Evolutionary conservation across 345 rosid genomes (phyloP), one percentile per base, ranked within the genome.

Genomic region (Moricandia arvensis): DNA sequence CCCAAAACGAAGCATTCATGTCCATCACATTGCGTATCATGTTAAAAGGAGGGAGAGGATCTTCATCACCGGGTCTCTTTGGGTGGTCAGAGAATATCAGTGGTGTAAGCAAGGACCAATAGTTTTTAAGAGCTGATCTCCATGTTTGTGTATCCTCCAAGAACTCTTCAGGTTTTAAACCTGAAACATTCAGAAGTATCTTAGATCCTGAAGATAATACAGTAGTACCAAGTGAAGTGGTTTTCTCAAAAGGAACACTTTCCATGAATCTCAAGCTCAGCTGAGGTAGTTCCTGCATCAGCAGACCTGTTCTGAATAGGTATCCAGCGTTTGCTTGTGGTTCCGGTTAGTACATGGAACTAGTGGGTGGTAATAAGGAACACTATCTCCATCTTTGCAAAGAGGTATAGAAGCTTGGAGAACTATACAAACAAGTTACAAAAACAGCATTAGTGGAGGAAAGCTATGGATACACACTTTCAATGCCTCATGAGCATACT

Each of bases 21-120:
- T 93, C 99, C 97, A 95, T 93, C 63, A 89, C 99, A 82, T 95
- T 95, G 57, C 97, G 97, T 71, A 95, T 78, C 98, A 95, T 93
- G 85, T 93, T 89, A 78, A 83, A 95, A 57, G 99, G 99, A 13
- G 98, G 97, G 66, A 88, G 83, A 21, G 98, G 99, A 76, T 90
- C 99, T 80, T 95, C 98, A 85, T 95, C 99, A 2, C 98, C 99
- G 0, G 97, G 99, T 81, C 99, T 90, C 83, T 95, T 95, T 8
- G 99, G 99, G 79, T 95, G 99, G 85, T 95, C 99, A 24, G 99
- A 95, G 84, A 95, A 95, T 63, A 95, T 95, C 75, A 95, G 71
- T 6, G 99, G 99, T 18, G 98, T 90, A 57, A 95, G 91, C 81
- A 92, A 86, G 43, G 99, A 95, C 98, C 99, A 95, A 81, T 87